Evolutionary conservation across 371 early-diverging fungal species (phyloP).

Genomic region (Zancudomyces culisetae): DNA sequence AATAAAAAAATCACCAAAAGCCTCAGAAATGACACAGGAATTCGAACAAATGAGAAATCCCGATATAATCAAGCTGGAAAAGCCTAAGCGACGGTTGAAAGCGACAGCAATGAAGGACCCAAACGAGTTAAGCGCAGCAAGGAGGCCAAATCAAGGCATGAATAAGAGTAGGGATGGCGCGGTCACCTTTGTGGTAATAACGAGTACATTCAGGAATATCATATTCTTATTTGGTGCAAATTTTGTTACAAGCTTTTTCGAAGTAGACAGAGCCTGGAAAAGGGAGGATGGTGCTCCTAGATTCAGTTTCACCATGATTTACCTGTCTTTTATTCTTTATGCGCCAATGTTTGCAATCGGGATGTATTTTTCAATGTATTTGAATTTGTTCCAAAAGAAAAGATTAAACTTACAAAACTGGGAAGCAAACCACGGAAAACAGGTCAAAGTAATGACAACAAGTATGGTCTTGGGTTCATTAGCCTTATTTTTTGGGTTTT

Average conservation of each 20-base stretch:
- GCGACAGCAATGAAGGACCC: background rate
- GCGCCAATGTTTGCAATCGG: background rate
- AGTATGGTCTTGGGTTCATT: background rate
- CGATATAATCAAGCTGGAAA: background rate
- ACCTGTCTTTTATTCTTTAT: background rate
- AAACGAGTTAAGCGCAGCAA: background rate
- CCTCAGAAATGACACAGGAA: background rate
- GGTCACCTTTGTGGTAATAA: background rate
- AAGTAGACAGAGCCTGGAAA: slow-evolving; percentile 2
- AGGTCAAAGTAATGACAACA: background rate
- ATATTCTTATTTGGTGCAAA: background rate
- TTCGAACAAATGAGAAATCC: background rate
- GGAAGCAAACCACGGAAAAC: background rate
- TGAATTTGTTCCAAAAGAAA: background rate
- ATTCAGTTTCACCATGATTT: background rate
- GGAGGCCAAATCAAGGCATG: background rate
- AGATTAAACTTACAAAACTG: background rate
- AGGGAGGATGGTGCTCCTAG: background rate
- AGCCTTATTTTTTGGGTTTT: background rate
- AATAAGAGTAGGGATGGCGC: background rate
- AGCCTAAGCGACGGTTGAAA: background rate
- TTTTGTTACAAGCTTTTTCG: background rate
- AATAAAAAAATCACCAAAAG: background rate
- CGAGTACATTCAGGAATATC: background rate
- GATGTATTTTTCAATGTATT: background rate